Evolutionary conservation across 805 yeast genomes (phyloP), one percentile per base, ranked within the genome.

Genomic region (Tetrapisispora pingtungensis): DNA sequence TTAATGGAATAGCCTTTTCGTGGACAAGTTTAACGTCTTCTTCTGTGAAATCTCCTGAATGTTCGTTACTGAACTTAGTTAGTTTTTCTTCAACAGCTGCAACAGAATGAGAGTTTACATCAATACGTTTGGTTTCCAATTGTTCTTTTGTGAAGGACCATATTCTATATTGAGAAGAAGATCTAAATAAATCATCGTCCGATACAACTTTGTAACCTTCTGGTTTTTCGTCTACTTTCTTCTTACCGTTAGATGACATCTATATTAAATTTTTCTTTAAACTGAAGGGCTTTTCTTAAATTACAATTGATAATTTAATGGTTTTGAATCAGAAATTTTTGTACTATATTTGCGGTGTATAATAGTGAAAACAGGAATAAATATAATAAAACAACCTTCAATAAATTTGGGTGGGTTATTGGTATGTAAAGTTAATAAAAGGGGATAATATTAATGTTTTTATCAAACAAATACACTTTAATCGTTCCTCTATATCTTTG

Each of bases 121-220:
- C 54, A 14, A 55, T 51, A 46, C 85, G 67, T 31, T 68, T 62
- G 26, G 71, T 69, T 3, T 62, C 65, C n/a, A 90, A 68, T 45
- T 74, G 75, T 1, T 75, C 75, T 17, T 59, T 57, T 0, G 87
- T 78, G 61, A 76, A 90, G 1, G 97, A 88, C 98, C 98, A 90
- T 10, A 77, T 45, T 42, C 82, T 69, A 59, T 73, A 90, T 66
- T 90, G 98, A 0, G 93, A 74, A 4, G 96, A 84, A 28, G 88
- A 73, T 36, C 97, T 74, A 63, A 86, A 90, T 33, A 93, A 67
- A 50, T 93, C 98, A 61, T 93, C 97, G 54, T 78, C 84, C 1
- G 87, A 68, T 7, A 84, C 72, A 43, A 72, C 62, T 36, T 60
- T 58, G 44, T 53, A 51, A 18, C 47, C 41, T 12, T 51, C 49